A percentile compares a stretch with the other conserved stretches of the same genome.
These are phyloP conservation scores for Zymoseptoria pseudotritici DNA, from an alignment of 2,329 filamentous ascomycete species.

Conservation along the genomic window DNA sequence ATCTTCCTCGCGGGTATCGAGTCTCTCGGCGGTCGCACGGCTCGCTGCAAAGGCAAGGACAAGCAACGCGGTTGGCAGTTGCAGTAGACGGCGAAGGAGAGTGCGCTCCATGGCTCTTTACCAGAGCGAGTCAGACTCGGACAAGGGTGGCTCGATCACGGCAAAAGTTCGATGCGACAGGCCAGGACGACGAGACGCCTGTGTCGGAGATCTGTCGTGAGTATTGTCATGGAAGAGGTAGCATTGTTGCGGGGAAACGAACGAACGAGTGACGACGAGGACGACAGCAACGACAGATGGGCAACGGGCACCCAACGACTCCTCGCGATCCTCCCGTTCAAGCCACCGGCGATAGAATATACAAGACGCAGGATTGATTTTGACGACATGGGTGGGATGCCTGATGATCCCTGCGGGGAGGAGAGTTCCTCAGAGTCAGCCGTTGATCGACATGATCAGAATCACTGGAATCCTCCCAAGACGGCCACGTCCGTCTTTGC, in stretches of 20 bases:
- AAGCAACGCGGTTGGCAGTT: constrained; percentile 17
- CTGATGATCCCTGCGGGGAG: neutral
- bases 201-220: neutral
- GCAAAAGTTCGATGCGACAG: neutral
- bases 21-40: constrained; percentile 3
- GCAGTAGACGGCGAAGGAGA: constrained; percentile 12
- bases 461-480: neutral
- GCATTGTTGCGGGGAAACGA: neutral
- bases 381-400: neutral
- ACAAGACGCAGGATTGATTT: neutral
- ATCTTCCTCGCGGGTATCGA: constrained; percentile 10
- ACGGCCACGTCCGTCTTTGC: neutral
- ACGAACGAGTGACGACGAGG: neutral
- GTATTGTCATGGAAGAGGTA: neutral
- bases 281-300: neutral
- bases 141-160: neutral
- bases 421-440: too few relatives aligned
- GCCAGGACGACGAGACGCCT: neutral
- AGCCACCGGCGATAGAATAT: neutral
- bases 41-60: constrained; percentile 10
- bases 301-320: neutral
- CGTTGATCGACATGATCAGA: neutral
- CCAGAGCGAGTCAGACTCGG: neutral
- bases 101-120: neutral
- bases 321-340: neutral